Evolutionary conservation across 495 filamentous ascomycete genomes (phyloP).

Genomic region (Aspergillus wentii): DNA sequence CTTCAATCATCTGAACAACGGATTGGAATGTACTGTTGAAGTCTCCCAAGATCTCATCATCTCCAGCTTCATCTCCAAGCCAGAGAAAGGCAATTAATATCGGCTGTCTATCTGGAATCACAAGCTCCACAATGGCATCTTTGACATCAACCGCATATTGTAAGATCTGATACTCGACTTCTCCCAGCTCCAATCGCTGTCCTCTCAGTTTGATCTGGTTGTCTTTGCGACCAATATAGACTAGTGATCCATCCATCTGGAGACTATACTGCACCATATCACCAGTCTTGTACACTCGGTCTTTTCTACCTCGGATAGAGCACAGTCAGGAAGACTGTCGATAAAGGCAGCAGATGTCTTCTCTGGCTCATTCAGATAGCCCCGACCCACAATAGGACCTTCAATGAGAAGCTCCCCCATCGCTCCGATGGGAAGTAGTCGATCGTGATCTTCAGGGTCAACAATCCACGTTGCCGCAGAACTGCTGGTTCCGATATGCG

Average conservation of each 20-base stretch:
- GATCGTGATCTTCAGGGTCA: slow-evolving; percentile 23
- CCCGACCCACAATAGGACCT: slow-evolving; percentile 30
- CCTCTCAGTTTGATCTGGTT: slow-evolving; percentile 43
- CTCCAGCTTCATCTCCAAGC: slow-evolving; percentile 7
- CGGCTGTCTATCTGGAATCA: too few relatives aligned
- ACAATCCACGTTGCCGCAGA: slow-evolving; percentile 25
- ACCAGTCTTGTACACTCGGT: slow-evolving; percentile 59
- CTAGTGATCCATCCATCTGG: slow-evolving; percentile 56
- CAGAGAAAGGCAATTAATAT: too few relatives aligned
- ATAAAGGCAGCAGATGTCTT: slow-evolving; percentile 43
- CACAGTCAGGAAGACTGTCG: slow-evolving; percentile 23
- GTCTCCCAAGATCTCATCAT: slow-evolving; percentile 10
- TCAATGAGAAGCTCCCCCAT: slow-evolving; percentile 39
- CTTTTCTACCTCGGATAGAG: slow-evolving; percentile 14
- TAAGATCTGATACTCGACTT: slow-evolving; percentile 25
- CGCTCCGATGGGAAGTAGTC: slow-evolving; percentile 29
- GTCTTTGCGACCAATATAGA: slow-evolving; percentile 68
- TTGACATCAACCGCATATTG: slow-evolving; percentile 6
- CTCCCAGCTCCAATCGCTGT: slow-evolving; percentile 33
- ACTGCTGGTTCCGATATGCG: slow-evolving; percentile 6
- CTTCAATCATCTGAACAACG: slow-evolving; percentile 2
- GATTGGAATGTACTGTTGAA: slow-evolving; percentile 6
- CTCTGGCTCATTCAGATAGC: slow-evolving; percentile 29
- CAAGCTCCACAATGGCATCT: slow-evolving; percentile 11
- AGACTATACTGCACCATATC: slow-evolving; percentile 65